Evolutionary conservation across 1,284 basidiomycete genomes (phyloP), one percentile per base, ranked within the genome.

Genomic region (Rhodotorula sp.): DNA sequence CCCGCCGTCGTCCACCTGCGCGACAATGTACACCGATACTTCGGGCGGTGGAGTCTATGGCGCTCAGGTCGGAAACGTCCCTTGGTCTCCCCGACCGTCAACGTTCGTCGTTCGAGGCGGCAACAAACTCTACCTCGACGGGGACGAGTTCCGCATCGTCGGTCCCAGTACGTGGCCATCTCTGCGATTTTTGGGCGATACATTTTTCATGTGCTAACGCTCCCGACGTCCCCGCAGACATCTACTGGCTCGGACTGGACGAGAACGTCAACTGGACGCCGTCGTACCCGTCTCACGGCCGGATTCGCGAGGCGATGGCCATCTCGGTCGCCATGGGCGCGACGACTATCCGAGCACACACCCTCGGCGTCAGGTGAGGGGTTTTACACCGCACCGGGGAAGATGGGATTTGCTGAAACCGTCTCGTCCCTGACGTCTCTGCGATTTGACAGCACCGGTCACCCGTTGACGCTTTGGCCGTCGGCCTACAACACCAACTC

Each of bases 251-350:
- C 26, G 78, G 77, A 23, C 72, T 79, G 46, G 79, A 80, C 64
- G 77, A 79, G 67, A 79, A 80, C 65, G 76, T 78, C 49, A 76
- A 74, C 43, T 77, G 74, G 16, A 65, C 70, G 46, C 78, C 78
- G 3, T 76, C 79, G 3, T 82, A 81, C 70, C 82, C 82, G 1
- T 77, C 74, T 54, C 78, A 78, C 64, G 69, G 68, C 7, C 76
- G 81, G 26, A 78, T 82, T 2, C 69, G 76, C 67, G 79, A 80
- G 58, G 76, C 78, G 15, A 78, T 80, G 78, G 79, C 79, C 21
- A 78, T 78, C 29, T 70, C 79, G 39, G 73, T 80, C 65, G 81
- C 80, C 7, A 81, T 83, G 81, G 80, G 80, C 21, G 81, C 79
- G 6, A 81, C 78, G 23, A 76, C 80, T 14, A 77, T 83, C 29